phyloP scores from a whole-genome alignment of 2,329 filamentous ascomycete genomes.

The Botryotinia calthae region DNA sequence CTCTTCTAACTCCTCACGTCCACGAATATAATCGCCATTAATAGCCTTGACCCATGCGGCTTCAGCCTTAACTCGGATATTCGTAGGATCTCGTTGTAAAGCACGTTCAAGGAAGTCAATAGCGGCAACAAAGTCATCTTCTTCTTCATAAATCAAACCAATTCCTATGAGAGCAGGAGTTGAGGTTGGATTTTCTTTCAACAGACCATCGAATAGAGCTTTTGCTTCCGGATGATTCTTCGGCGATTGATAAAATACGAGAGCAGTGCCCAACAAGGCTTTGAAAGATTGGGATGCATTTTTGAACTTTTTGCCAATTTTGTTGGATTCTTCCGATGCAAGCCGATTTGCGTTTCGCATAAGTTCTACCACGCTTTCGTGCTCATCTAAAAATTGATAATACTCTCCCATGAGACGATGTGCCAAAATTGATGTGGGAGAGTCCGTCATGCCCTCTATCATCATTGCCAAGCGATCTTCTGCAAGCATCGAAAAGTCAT shows the following conservation, averaged over 20 bases:
- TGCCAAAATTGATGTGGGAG: constrained; percentile 70
- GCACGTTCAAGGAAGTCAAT: constrained; percentile 78
- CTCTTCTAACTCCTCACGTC: constrained; percentile 66
- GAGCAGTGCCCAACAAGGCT: constrained; percentile 76
- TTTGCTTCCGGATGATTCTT: constrained; percentile 88
- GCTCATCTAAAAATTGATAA: constrained; percentile 80
- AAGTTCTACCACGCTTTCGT: constrained; percentile 75
- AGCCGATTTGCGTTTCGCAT: constrained; percentile 71
- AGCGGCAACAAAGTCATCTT: constrained; percentile 81
- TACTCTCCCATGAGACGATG: constrained; percentile 82
- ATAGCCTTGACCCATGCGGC: constrained; percentile 90
- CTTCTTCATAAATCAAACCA: constrained; percentile 88
- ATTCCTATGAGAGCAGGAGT: constrained; percentile 84
- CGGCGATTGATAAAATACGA: constrained; percentile 88
- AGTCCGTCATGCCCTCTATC: constrained; percentile 64
- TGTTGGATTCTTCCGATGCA: constrained; percentile 57
- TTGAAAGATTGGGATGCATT: constrained; percentile 73
- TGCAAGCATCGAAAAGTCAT: constrained; percentile 59
- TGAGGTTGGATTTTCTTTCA: constrained; percentile 71
- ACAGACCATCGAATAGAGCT: constrained; percentile 76
- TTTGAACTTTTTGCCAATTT: constrained; percentile 66
- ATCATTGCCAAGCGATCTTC: constrained; percentile 82
- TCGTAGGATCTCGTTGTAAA: constrained; percentile 66
- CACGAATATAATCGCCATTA: constrained; percentile 69
- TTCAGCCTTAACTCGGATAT: constrained; percentile 79